Percentiles rank a stretch among this genome's conserved stretches.
phyloP scores from a whole-genome alignment of 176 grass and related monocot genomes.

The Rhynchospora breviuscula region DNA sequence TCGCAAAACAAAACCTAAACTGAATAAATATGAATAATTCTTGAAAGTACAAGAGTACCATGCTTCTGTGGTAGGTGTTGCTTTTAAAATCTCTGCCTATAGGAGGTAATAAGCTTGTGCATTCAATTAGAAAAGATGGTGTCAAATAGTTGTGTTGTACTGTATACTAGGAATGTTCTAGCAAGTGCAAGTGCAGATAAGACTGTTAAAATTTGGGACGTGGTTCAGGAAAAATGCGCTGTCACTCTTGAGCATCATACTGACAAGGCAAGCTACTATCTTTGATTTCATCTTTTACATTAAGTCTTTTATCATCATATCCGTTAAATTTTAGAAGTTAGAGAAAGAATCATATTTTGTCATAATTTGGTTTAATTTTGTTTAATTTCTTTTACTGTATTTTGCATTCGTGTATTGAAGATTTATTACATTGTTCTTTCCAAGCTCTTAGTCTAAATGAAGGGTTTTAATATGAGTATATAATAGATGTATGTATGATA shows the following conservation, averaged over 20 bases:
- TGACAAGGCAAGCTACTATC: slow-evolving; percentile 60
- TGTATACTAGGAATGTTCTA: slow-evolving; percentile 65
- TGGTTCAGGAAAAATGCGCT: slow-evolving; percentile 63
- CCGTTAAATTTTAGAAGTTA: not conserved
- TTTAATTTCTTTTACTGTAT: not conserved
- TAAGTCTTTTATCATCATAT: not conserved
- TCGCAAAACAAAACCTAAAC: not conserved
- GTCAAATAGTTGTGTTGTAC: not conserved
- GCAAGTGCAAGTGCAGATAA: slow-evolving; percentile 93
- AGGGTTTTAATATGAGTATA: not conserved
- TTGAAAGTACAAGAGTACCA: not conserved
- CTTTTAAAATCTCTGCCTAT: not conserved
- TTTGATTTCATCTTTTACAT: slow-evolving; percentile 17
- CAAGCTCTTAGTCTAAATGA: not conserved
- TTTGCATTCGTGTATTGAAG: not conserved
- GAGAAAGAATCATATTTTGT: not conserved
- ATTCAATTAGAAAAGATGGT: not conserved
- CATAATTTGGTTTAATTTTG: not conserved
- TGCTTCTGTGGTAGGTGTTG: not conserved
- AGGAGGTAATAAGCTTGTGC: not conserved
- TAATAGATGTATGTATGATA: not conserved
- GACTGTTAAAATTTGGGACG: slow-evolving; percentile 83
- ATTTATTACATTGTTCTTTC: not conserved
- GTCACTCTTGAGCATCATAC: slow-evolving; percentile 71
- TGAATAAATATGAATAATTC: not conserved